Percentiles rank a stretch among this genome's conserved stretches.
Evolutionary conservation across 768 basidiomycete genomes (phyloP).

Genomic region (Amanita phalloides): DNA sequence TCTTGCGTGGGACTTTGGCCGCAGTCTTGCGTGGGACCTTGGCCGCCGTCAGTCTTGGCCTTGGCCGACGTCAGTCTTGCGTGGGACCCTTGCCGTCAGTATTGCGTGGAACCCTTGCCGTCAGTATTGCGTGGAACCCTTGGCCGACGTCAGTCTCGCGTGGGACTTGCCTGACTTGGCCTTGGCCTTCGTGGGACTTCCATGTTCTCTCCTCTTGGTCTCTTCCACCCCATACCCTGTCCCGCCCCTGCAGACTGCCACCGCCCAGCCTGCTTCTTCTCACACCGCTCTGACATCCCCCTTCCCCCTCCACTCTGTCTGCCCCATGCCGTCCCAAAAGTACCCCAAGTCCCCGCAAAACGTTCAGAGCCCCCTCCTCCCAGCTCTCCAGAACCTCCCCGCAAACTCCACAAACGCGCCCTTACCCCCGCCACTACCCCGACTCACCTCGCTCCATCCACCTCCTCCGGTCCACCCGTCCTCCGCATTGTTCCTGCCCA

Average conservation of each 20-base stretch:
- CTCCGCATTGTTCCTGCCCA: constrained; percentile 56
- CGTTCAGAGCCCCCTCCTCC: constrained; percentile 28
- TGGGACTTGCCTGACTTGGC: background rate
- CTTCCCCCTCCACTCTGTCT: constrained; percentile 26
- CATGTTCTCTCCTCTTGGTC: constrained; percentile 57
- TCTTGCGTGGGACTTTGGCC: no score
- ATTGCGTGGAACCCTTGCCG: no score
- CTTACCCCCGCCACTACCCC: constrained; percentile 28
- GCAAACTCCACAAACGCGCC: constrained; percentile 49
- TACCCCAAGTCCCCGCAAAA: constrained; percentile 35
- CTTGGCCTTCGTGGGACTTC: background rate
- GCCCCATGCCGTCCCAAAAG: constrained; percentile 13
- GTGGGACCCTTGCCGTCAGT: no score
- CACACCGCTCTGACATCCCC: constrained; percentile 36
- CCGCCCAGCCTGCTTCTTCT: constrained; percentile 48
- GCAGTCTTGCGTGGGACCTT: no score
- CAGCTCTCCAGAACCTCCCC: constrained; percentile 40
- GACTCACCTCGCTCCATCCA: constrained; percentile 27
- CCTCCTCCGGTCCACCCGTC: constrained; percentile 44
- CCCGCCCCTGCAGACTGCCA: constrained; percentile 26
- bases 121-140: no score
- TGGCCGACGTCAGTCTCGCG: no score
- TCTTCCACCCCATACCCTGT: constrained; percentile 52
- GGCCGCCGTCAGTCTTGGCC: no score
- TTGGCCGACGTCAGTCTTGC: no score